phyloP scores from a whole-genome alignment of 192 early-diverging fungal genomes.

The Helicostylum pulchrum region DNA sequence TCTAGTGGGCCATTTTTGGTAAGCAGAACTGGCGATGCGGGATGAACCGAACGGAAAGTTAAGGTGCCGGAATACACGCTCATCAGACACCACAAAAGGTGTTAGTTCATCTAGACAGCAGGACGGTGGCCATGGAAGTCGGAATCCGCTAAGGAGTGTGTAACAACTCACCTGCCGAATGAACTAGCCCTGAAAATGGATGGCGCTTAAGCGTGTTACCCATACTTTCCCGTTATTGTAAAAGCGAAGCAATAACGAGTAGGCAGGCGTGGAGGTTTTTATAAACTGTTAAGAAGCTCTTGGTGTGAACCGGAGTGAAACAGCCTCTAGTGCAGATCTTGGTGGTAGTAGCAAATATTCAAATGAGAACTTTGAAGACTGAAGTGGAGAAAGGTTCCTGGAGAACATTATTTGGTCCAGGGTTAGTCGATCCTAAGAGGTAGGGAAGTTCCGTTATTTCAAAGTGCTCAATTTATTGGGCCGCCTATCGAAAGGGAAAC shows the following conservation, averaged over 20 bases:
- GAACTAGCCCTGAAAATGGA: conserved; percentile 74
- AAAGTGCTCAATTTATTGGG: conserved; percentile 10
- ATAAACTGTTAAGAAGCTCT: conserved; percentile 48
- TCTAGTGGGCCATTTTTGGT: conserved; percentile 88
- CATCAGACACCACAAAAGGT: conserved; percentile 79
- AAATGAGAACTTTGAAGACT: conserved; percentile 83
- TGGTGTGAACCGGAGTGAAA: conserved; percentile 62
- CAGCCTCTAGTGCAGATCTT: conserved; percentile 73
- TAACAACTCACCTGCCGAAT: conserved; percentile 62
- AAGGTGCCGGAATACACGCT: conserved; percentile 48
- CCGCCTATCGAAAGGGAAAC: conserved; percentile 71
- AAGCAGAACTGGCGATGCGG: conserved; percentile 87
- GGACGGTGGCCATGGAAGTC: conserved; percentile 84
- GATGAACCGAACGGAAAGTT: conserved; percentile 81
- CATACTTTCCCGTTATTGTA: conserved; percentile 63
- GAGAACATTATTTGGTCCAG: conserved; percentile 68
- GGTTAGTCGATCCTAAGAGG: conserved; percentile 80
- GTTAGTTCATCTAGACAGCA: conserved; percentile 79
- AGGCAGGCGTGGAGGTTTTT: conserved; percentile 61
- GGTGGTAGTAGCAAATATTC: conserved; percentile 80
- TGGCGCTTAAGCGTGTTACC: conserved; percentile 75
- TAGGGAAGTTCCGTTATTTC: conserved; percentile 20
- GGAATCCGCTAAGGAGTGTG: conserved; percentile 78
- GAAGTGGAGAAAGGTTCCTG: conserved; percentile 81
- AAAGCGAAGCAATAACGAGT: conserved; percentile 59